Base-by-base conservation (phyloP, 225 moss, liverwort and hornwort genomes). In the Ulota crispa region DNA sequence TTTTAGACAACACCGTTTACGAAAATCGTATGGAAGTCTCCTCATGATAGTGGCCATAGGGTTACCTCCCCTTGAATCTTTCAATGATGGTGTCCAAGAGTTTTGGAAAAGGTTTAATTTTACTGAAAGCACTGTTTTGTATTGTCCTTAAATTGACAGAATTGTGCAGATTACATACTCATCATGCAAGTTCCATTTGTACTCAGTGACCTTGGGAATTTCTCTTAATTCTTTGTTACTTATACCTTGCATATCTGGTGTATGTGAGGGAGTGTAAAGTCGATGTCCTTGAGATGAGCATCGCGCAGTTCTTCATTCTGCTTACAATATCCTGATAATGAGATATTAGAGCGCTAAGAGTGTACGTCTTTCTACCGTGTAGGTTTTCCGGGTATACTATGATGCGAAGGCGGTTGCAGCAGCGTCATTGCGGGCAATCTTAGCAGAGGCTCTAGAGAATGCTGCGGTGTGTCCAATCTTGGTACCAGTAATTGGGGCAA, bases 371-470 rank as follows among this genome's bases (percentile, higher is more conserved):
- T 75, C 63, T 86, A 28, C 52, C 26, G 10, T 87, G 75, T 75
- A 98, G 98, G 89, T 88, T 21, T 87, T 99, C 37, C 93, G 98
- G 16, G 71, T 96, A 4, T 99, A 95, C 72, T 93, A 84, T 47
- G 90, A 90, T 77, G 87, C 70, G 16, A 86, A 81, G 30, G 88
- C 73, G 70, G 80, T 93, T 47, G 63, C 70, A 61, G 78, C 77
- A 45, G 50, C 82, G 32, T 18, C 62, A 55, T 62, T 96, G 16
- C 73, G 80, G 39, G 78, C 82, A 77, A 84, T 70, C 37, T 27
- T 95, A 21, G 66, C 70, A 61, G 64, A 75, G 56, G 78, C 76
- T n/a, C 66, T 85, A 4, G 59, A 80, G 60, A 80, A 50, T 37
- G 67, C 70, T 45, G 31, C 52, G n/a, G 61, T 79, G 31, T 53